Evolutionary conservation across 345 rosid genomes (phyloP).

Genomic region (Euphorbia pulcherrima): DNA sequence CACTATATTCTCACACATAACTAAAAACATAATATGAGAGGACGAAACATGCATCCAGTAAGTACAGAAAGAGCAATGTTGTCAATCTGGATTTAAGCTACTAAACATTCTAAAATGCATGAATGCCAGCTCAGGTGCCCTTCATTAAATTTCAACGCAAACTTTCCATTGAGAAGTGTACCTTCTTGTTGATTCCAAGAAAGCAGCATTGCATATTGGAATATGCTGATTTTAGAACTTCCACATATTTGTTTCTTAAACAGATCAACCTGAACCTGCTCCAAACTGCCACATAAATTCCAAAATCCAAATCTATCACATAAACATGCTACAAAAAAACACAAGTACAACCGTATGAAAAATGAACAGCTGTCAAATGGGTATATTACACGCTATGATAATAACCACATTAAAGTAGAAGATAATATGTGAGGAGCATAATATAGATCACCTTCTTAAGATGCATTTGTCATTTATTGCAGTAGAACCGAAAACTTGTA

Average conservation of each 20-base stretch:
- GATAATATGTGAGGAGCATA: slow-evolving; percentile 15
- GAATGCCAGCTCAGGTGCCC: neutral
- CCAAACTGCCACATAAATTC: slow-evolving; percentile 82
- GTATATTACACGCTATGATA: neutral
- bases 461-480: slow-evolving; percentile 33
- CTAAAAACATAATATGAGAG: neutral
- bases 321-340: slow-evolving; percentile 12
- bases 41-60: neutral
- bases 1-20: neutral
- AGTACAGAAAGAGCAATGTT: neutral
- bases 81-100: neutral
- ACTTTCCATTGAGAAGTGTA: slow-evolving; percentile 22
- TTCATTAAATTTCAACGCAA: neutral
- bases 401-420: neutral
- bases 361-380: neutral
- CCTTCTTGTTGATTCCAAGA: slow-evolving; percentile 57
- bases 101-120: neutral
- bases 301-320: slow-evolving; percentile 41
- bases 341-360: slow-evolving; percentile 3
- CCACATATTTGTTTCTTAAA: slow-evolving; percentile 75
- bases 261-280: slow-evolving; percentile 71
- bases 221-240: slow-evolving; percentile 57
- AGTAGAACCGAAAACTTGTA: slow-evolving; percentile 44
- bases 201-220: slow-evolving; percentile 65
- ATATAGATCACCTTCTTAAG: slow-evolving; percentile 57